A percentile compares a stretch with the other conserved stretches of the same genome.
These are phyloP conservation scores for Thalassiosira mediterranea DNA, from an alignment of 352 stramenopile genomes.

Conservation along the genomic window DNA sequence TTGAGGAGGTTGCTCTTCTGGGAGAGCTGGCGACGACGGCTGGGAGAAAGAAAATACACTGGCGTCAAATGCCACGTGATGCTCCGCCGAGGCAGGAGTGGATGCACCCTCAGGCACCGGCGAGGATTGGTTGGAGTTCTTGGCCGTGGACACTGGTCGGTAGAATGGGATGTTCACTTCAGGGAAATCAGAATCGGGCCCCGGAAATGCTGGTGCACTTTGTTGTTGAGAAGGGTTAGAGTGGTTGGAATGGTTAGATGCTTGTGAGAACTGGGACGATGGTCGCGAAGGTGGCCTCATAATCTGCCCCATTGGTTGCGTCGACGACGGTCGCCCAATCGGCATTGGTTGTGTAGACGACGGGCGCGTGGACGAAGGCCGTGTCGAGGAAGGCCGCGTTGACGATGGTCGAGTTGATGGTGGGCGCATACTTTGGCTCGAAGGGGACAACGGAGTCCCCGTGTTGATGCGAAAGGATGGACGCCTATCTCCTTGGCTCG, in stretches of 20 bases:
- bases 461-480: slow-evolving; percentile 6
- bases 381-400: not conserved
- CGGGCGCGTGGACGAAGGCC: not conserved
- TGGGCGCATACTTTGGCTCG: not conserved
- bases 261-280: slow-evolving; percentile 13
- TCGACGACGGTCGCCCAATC: not conserved
- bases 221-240: not conserved
- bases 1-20: slow-evolving; percentile 2
- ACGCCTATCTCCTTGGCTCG: not conserved
- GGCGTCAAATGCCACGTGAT: slow-evolving; percentile 5
- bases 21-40: not conserved
- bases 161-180: too few relatives aligned
- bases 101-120: slow-evolving; percentile 10
- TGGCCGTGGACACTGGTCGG: not conserved
- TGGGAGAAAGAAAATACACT: slow-evolving; percentile 14
- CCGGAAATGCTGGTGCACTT: not conserved
- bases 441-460: not conserved
- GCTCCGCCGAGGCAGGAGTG: slow-evolving; percentile 24
- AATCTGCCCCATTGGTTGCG: not conserved
- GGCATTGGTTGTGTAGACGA: not conserved
- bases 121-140: slow-evolving; percentile 14
- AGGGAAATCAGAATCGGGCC: too few relatives aligned
- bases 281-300: not conserved
- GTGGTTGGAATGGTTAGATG: not conserved
- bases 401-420: too few relatives aligned